Evolutionary conservation across 2,329 filamentous ascomycete genomes (phyloP).

Genomic region (Bipolaris sorokiniana): DNA sequence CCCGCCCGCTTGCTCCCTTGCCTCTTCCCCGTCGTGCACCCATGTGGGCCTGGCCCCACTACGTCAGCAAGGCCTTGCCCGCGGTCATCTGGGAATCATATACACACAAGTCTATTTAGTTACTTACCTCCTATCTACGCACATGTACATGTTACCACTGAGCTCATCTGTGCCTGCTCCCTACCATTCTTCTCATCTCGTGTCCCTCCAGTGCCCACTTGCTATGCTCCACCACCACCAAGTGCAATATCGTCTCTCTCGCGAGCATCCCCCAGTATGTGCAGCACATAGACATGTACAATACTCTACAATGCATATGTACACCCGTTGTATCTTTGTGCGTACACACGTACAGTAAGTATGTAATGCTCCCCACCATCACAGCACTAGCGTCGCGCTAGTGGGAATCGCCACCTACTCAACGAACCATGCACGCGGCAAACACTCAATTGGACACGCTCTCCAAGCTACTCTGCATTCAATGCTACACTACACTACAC

Average conservation of each 20-base stretch:
- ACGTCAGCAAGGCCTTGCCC: conserved; percentile 21
- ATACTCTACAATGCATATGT: too few species aligned
- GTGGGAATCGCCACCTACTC: conserved; percentile 12
- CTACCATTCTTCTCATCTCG: conserved; percentile 31
- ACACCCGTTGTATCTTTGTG: too few species aligned
- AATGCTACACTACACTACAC: neutral
- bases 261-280: neutral
- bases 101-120: neutral
- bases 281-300: too few species aligned
- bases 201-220: conserved; percentile 23
- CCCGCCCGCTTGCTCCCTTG: conserved; percentile 16
- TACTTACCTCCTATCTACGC: too few species aligned
- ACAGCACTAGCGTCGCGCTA: conserved; percentile 13
- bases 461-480: conserved; percentile 2
- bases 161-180: conserved; percentile 19
- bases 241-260: neutral
- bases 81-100: conserved; percentile 16
- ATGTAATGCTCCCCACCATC: conserved; percentile 16
- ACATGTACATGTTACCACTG: neutral
- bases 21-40: conserved; percentile 18
- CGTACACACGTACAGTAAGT: too few species aligned
- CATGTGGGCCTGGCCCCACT: conserved; percentile 32
- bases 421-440: neutral
- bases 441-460: conserved; percentile 9
- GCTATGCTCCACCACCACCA: neutral